Base-by-base conservation (phyloP, 1,284 basidiomycete species). In the Uromyces viciae-fabae region DNA sequence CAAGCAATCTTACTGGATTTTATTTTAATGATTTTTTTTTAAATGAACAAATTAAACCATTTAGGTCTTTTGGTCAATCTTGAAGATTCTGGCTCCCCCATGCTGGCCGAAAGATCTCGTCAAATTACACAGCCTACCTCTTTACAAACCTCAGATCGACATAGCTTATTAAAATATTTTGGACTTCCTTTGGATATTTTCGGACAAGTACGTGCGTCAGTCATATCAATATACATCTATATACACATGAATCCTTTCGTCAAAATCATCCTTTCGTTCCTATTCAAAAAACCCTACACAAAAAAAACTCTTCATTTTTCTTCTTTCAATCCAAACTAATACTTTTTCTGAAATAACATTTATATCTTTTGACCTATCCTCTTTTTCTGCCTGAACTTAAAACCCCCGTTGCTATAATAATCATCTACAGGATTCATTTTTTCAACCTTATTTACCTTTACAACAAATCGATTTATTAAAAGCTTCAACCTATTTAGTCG, bases 401-500 rank as follows among this genome's bases (percentile, higher is more conserved):
- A 14, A 69, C 22, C 28, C 22, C 31, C 22, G 46, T 73, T 40
- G 68, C 52, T 56, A 19, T 38, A 84, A 86, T 73, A 85, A 94
- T 31, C 95, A 19, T 14, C 1, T 40, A 14, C 22, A 93, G 91
- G 93, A 94, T 83, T 90, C 94, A 1, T 95, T 98, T 87, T 99
- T 99, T 88, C 96, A 99, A 86, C 97, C 96, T 0, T 99, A 98
- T 86, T 88, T 99, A 31, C 96, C 96, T 0, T 86, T 99, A 9
- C 96, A 99, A 86, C 95, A 99, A 86, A 89, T 98, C 22, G 96
- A 98, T 83, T 90, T 95, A 87, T 87, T 97, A 56, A 91, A 90
- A 83, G 90, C 91, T 40, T 91, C 92, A 3, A 91, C 92, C 82
- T 99, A 93, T 92, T 88, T 99, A 28, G 87, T 88, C 4, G 90